Base-by-base conservation (phyloP, 768 basidiomycete species). In the Suillus subaureus region DNA sequence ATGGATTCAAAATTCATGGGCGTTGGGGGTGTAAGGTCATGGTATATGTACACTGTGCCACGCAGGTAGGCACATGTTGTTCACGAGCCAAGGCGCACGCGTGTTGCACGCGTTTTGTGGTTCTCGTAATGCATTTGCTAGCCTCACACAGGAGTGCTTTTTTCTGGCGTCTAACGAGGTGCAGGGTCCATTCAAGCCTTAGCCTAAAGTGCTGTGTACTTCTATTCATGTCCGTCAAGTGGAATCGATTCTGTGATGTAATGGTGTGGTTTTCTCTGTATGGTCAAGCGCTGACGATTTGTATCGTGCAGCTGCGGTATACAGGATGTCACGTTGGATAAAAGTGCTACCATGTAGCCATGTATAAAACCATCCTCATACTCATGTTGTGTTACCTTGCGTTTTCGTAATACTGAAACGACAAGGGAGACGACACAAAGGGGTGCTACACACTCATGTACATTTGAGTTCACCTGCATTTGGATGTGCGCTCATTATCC, bases 161-260 rank as follows among this genome's bases (percentile, higher is more conserved):
- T n/a, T 8, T 52, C 26, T 28, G 15, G 28, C 16, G 8, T 52
- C 28, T 52, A 31, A 52, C 28, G 16, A 52, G 51, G 52, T 31
- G 52, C 52, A 54, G 52, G 52, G 52, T 54, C 18, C 4, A 9
- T 54, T 18, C 52, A 54, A 52, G 26, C 28, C 18, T 52, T 16
- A 4, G n/a, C n/a, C n/a, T n/a, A n/a, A n/a, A 26, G 37, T 39
- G 37, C 15, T 23, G 37, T 39, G 37, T 9, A 39, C 57, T 42
- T 60, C 58, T 42, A 31, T 60, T 60, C 58, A 60, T 60, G 28
- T 60, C 58, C 58, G 58, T 55, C 54, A 21, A 55, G 21, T 35
- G 6, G 9, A 40, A 12, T 11, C 9, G n/a, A 42, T 40, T 16
- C 16, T 40, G 16, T 42, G 57, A 40, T 42, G 37, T 11, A 26